Evolutionary conservation across 2,329 filamentous ascomycete genomes (phyloP).

Genomic region (Fusarium continuum): DNA sequence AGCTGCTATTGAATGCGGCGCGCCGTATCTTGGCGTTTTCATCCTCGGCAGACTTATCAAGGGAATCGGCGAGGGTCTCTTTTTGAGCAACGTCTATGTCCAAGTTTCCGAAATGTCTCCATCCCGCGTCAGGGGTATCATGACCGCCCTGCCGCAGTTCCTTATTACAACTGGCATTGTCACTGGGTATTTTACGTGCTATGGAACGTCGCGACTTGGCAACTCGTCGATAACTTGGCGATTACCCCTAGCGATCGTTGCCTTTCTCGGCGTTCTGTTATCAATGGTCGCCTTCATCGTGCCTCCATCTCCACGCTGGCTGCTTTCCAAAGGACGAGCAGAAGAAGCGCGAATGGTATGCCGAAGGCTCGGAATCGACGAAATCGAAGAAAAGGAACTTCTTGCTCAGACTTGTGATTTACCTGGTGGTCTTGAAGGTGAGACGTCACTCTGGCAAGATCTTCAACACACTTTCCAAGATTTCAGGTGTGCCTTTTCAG

Average conservation of each 20-base stretch:
- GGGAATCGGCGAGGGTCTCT: conserved; percentile 67
- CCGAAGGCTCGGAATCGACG: conserved; percentile 54
- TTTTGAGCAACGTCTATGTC: conserved; percentile 60
- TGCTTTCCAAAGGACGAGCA: conserved; percentile 54
- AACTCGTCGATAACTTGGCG: conserved; percentile 63
- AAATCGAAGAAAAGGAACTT: conserved; percentile 55
- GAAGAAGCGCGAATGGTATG: conserved; percentile 55
- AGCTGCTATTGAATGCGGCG: conserved; percentile 52
- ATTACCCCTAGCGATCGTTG: conserved; percentile 57
- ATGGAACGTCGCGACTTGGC: conserved; percentile 59
- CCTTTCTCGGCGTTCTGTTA: conserved; percentile 43
- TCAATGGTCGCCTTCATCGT: conserved; percentile 51
- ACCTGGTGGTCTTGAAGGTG: conserved; percentile 35
- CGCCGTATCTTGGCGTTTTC: conserved; percentile 58
- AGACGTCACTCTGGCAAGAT: conserved; percentile 43
- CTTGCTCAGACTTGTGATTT: conserved; percentile 26
- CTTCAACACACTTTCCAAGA: conserved; percentile 44
- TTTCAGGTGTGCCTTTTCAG: conserved; percentile 48
- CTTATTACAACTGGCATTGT: conserved; percentile 61
- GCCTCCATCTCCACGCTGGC: conserved; percentile 65
- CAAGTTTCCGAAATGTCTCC: conserved; percentile 70
- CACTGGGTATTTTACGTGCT: conserved; percentile 68
- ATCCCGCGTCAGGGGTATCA: conserved; percentile 57
- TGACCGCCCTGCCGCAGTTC: conserved; percentile 65
- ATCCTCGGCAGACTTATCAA: conserved; percentile 63